These are phyloP conservation scores for Tuber melanosporum DNA, from an alignment of 495 filamentous ascomycete species.

Conservation along the genomic window DNA sequence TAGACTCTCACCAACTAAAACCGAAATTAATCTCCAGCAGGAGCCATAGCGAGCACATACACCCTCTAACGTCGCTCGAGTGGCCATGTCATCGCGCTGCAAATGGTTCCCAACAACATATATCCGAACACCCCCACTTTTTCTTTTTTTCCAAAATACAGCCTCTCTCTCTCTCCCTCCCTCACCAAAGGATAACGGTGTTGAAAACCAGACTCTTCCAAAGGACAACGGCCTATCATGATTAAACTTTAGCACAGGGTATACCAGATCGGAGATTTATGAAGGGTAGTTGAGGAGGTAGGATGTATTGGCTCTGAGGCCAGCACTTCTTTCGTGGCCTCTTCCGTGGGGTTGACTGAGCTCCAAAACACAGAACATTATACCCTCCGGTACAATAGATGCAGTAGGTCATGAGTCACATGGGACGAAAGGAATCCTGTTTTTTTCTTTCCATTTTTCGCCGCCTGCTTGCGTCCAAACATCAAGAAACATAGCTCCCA, in stretches of 20 bases:
- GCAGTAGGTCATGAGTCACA: conserved; percentile 5
- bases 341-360: background rate
- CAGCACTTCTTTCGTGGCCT: background rate
- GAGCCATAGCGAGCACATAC: background rate
- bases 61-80: background rate
- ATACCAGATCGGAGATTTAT: background rate
- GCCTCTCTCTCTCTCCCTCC: background rate
- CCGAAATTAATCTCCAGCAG: background rate
- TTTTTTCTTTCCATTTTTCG: background rate
- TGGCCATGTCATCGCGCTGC: background rate
- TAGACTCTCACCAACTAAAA: background rate
- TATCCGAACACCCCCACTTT: background rate
- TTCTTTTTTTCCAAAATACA: background rate
- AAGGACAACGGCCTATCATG: background rate
- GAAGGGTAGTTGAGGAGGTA: background rate
- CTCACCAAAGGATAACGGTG: background rate
- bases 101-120: background rate
- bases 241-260: background rate
- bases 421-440: background rate
- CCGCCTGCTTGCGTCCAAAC: background rate
- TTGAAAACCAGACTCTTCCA: background rate
- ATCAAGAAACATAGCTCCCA: background rate
- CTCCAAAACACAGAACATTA: background rate
- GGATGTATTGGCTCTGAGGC: background rate
- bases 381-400: background rate